phyloP scores from a whole-genome alignment of 495 filamentous ascomycete genomes.

The Tuber melanosporum region DNA sequence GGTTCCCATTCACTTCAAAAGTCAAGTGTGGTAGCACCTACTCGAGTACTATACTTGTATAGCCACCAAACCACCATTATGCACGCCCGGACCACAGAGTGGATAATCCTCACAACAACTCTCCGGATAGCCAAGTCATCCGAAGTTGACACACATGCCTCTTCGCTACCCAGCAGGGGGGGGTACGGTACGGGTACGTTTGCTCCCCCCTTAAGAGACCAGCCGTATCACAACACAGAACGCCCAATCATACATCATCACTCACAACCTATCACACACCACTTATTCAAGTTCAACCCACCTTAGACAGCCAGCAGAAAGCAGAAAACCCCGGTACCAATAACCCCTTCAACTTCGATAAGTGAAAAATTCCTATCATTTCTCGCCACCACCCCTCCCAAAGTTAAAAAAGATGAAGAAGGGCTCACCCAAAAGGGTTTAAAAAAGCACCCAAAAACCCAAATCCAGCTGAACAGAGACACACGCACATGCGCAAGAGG shows the following conservation, averaged over 20 bases:
- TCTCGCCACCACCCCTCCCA: not conserved
- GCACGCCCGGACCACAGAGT: not conserved
- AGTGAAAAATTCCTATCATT: too few species aligned
- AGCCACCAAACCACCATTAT: not conserved
- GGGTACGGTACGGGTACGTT: not conserved
- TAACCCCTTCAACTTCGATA: not conserved
- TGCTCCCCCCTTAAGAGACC: not conserved
- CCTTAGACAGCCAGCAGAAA: not conserved
- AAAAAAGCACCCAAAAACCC: not conserved
- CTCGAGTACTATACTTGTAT: too few species aligned
- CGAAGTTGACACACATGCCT: not conserved
- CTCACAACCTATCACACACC: not conserved
- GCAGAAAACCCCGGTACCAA: not conserved
- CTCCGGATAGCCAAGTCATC: not conserved
- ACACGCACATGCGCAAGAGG: not conserved
- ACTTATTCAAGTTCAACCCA: not conserved
- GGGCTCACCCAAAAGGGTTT: too few species aligned
- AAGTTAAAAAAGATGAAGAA: too few species aligned
- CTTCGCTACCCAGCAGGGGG: not conserved
- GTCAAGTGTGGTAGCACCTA: not conserved
- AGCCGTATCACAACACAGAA: not conserved
- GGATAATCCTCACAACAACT: not conserved
- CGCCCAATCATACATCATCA: not conserved
- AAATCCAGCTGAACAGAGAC: not conserved
- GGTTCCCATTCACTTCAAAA: not conserved